phyloP scores from a whole-genome alignment of 108 stramenopile species.

The Cyclotella choctawhatcheeana region DNA sequence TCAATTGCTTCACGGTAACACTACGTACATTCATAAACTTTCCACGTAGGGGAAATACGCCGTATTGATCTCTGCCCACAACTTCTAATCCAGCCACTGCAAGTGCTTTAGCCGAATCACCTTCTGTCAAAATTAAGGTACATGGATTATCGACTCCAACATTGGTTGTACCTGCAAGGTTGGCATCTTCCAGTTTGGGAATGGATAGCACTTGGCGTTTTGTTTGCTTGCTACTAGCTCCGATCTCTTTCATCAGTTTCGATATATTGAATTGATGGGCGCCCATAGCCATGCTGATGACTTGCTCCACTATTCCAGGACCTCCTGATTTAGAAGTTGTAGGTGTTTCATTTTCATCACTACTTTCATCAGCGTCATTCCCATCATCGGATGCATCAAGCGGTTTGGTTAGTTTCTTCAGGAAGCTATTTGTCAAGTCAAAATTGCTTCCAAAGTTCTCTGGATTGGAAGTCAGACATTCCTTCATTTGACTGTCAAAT shows the following conservation, averaged over 20 bases:
- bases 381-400: constrained; percentile 27
- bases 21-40: constrained; percentile 98
- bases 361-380: constrained; percentile 13
- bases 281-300: constrained; percentile 58
- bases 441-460: constrained; percentile 83
- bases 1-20: constrained; percentile 80
- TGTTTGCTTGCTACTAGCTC: constrained; percentile 56
- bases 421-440: constrained; percentile 52
- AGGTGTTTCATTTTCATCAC: no score
- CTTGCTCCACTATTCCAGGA: constrained; percentile 80
- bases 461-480: constrained; percentile 88
- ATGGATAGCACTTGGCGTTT: constrained; percentile 72
- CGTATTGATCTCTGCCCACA: constrained; percentile 94
- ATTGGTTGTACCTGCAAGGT: constrained; percentile 78
- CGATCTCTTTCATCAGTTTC: constrained; percentile 68
- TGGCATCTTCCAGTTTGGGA: constrained; percentile 95
- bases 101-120: constrained; percentile 98
- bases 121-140: constrained; percentile 98
- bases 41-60: constrained; percentile 98
- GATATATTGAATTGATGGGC: constrained; percentile 61
- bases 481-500: constrained; percentile 99
- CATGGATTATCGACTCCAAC: constrained; percentile 49
- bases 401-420: constrained; percentile 59
- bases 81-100: constrained; percentile 96
- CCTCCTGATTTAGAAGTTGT: no score